Evolutionary conservation across 495 filamentous ascomycete genomes (phyloP), one percentile per base, ranked within the genome.

Genomic region (Aspergillus mulundensis): DNA sequence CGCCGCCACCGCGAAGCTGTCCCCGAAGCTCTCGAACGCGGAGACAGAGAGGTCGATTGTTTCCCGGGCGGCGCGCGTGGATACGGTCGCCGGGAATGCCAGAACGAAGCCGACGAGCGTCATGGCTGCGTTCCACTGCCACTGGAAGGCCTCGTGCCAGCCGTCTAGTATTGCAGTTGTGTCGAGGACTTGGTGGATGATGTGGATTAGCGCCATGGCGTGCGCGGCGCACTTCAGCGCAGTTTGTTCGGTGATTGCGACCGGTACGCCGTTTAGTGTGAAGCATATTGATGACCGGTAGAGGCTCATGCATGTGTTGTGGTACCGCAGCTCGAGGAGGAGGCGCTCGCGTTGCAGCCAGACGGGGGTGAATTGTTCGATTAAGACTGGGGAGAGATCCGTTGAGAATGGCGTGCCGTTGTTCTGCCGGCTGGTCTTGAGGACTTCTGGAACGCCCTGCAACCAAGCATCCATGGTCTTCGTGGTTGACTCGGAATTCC

Each of bases 51-150:
- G 57, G 49, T 75, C 67, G 23, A 82, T 64, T 2, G 74, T 67
- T 8, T 50, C 61, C 11, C 77, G 60, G 2, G 74, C 79, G 14
- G 59, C 45, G 0, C 25, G 3, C 4, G 25, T 28, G 4, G 4
- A 8, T 8, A 4, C 25, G 25, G 4, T 28, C 25, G 3, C 6
- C 0, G 78, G 78, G 25, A 73, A 76, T 0, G 72, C 76, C 0
- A 83, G 53, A 5, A 76, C 51, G 43, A 77, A 83, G 5, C 77
- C 81, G 14, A 82, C 61, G 6, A 82, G 59, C 3, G 78, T 69
- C 54, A 82, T 70, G 18, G 73, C 61, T 3, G 77, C 73, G 47
- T 81, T 80, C 79, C 79, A 82, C 57, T 80, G 75, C 61, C 68
- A 80, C 21, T 78, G 74, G 41, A 77, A 83, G 2, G 66, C 70